Evolutionary conservation across 176 grass and related monocot species (phyloP).

Genomic region (Paspalum notatum): DNA sequence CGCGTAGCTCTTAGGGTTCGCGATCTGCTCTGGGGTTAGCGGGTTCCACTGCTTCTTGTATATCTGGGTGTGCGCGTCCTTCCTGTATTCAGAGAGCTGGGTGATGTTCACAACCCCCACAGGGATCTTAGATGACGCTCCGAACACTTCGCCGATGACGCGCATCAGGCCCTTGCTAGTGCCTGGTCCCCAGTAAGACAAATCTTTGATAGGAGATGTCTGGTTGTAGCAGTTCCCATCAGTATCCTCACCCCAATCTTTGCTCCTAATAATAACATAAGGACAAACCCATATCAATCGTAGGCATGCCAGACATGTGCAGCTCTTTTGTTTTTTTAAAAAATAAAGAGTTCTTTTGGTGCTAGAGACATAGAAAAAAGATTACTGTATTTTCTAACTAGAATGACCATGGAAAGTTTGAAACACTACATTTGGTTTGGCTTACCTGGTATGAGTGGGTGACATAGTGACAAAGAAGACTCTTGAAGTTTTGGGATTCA

Average conservation of each 20-base stretch:
- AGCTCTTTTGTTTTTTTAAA: background rate
- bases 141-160: conserved; percentile 65
- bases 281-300: background rate
- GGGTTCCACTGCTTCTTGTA: conserved; percentile 96
- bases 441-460: conserved; percentile 78
- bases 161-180: conserved; percentile 85
- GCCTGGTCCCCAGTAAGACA: conserved; percentile 68
- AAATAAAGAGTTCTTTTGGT: background rate
- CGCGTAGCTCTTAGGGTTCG: conserved; percentile 77
- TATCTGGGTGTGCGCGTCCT: conserved; percentile 89
- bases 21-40: conserved; percentile 67
- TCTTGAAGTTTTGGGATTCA: conserved; percentile 63
- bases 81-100: conserved; percentile 91
- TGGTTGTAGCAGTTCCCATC: conserved; percentile 94
- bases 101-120: conserved; percentile 85
- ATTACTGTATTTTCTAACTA: background rate
- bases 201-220: conserved; percentile 65
- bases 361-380: background rate
- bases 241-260: conserved; percentile 82
- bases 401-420: background rate
- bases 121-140: conserved; percentile 36
- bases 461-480: conserved; percentile 93
- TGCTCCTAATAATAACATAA: conserved; percentile 60
- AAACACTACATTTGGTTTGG: background rate
- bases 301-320: background rate